A percentile compares a stretch with the other conserved stretches of the same genome.
These are phyloP conservation scores for Penicillium frequentans DNA, from an alignment of 2,329 filamentous ascomycete species.

Conservation along the genomic window DNA sequence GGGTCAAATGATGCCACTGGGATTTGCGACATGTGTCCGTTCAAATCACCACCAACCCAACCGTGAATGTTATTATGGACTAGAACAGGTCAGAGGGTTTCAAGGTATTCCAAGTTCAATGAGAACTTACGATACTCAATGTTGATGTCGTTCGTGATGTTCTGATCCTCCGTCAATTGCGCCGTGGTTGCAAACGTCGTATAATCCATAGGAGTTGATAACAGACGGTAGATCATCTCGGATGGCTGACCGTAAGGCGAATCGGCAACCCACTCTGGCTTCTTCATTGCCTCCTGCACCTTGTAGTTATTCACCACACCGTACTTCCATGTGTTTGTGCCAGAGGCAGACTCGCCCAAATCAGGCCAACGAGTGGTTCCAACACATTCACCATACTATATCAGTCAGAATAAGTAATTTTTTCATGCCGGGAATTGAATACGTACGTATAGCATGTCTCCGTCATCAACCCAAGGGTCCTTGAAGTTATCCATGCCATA, in stretches of 20 bases:
- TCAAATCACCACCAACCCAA: slow-evolving; percentile 54
- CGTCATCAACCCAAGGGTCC: slow-evolving; percentile 4
- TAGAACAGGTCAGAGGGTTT: neutral
- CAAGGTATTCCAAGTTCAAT: slow-evolving; percentile 13
- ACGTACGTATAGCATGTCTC: neutral
- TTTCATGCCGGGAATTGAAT: neutral
- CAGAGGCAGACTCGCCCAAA: slow-evolving; percentile 11
- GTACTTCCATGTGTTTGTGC: slow-evolving; percentile 13
- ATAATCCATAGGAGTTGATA: slow-evolving; percentile 18
- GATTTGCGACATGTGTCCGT: slow-evolving; percentile 68
- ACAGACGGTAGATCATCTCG: slow-evolving; percentile 21
- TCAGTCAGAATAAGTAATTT: neutral
- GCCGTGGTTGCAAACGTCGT: slow-evolving; percentile 24
- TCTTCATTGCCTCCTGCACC: slow-evolving; percentile 16
- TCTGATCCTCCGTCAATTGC: slow-evolving; percentile 12
- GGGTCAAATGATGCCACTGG: slow-evolving; percentile 79
- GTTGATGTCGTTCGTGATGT: slow-evolving; percentile 15
- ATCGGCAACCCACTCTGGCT: slow-evolving; percentile 7
- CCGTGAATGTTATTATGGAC: slow-evolving; percentile 50
- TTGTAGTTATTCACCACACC: slow-evolving; percentile 23
- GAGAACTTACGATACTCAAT: slow-evolving; percentile 7
- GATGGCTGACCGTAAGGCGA: slow-evolving; percentile 15
- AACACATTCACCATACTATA: slow-evolving; percentile 15
- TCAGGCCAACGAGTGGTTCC: slow-evolving; percentile 28
- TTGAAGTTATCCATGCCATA: slow-evolving; percentile 4